Conservation (phyloP, 306 rosid genomes). For the Prunus fruticosa region DNA sequence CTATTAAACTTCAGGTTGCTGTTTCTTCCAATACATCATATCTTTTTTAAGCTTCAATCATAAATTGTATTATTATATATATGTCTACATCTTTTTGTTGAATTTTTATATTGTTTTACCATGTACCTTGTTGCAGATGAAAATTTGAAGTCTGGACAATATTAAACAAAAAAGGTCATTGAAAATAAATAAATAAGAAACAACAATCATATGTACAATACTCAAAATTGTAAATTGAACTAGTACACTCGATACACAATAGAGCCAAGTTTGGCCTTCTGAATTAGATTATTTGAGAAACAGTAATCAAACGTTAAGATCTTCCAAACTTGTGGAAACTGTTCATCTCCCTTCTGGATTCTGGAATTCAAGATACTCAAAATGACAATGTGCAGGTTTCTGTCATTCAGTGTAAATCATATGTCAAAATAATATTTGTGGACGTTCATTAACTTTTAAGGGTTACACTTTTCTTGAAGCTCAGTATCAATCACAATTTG, state of each 20-base stretch:
- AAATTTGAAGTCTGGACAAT: neutral
- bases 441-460: neutral
- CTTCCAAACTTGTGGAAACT: neutral
- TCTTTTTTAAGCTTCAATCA: neutral
- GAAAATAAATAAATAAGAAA: neutral
- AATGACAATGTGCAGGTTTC: neutral
- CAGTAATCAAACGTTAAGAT: neutral
- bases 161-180: neutral
- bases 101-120: neutral
- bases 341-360: neutral
- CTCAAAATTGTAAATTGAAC: neutral
- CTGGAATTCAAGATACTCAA: neutral
- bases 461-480: neutral
- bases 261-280: no score
- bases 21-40: constrained; percentile 11
- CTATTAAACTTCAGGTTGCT: constrained; percentile 78
- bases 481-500: neutral
- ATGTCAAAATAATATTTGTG: neutral
- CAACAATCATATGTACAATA: neutral
- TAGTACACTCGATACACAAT: neutral
- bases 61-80: neutral
- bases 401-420: neutral
- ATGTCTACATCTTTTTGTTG: neutral
- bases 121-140: neutral
- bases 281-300: neutral